These are phyloP conservation scores for Xylariaceae sp. DNA, from an alignment of 2,329 filamentous ascomycete genomes.

Conservation along the genomic window DNA sequence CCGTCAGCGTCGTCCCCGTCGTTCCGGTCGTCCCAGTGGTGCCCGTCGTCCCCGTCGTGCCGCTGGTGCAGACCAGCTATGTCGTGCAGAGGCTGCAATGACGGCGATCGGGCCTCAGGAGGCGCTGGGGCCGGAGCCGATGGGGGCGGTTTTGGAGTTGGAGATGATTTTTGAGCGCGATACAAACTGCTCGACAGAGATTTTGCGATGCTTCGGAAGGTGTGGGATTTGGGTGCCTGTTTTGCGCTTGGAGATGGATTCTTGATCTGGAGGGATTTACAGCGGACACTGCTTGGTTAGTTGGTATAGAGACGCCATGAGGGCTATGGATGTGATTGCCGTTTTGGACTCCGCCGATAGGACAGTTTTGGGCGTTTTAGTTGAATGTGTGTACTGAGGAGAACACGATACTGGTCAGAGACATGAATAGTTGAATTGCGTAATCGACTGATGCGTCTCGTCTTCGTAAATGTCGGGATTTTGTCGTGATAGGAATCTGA, in stretches of 20 bases:
- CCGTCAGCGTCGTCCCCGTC: background rate
- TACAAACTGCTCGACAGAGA: too few species aligned
- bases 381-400: too few species aligned
- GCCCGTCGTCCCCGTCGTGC: background rate
- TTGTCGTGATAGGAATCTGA: too few species aligned
- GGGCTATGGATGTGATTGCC: background rate
- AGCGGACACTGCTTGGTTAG: too few species aligned
- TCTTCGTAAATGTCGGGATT: too few species aligned
- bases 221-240: background rate
- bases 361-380: too few species aligned
- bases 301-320: too few species aligned
- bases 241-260: background rate
- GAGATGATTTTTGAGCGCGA: background rate
- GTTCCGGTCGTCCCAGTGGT: background rate
- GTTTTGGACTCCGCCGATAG: background rate
- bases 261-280: too few species aligned
- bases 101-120: background rate
- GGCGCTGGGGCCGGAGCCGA: too few species aligned
- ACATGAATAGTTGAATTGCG: too few species aligned
- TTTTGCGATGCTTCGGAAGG: background rate
- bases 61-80: slow-evolving; percentile 5
- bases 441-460: too few species aligned
- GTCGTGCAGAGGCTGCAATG: slow-evolving; percentile 8
- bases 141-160: background rate
- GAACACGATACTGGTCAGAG: too few species aligned